Evolutionary conservation across 179 eudicot species (phyloP), one percentile per base, ranked within the genome.

Genomic region (Gypsophila paniculata): DNA sequence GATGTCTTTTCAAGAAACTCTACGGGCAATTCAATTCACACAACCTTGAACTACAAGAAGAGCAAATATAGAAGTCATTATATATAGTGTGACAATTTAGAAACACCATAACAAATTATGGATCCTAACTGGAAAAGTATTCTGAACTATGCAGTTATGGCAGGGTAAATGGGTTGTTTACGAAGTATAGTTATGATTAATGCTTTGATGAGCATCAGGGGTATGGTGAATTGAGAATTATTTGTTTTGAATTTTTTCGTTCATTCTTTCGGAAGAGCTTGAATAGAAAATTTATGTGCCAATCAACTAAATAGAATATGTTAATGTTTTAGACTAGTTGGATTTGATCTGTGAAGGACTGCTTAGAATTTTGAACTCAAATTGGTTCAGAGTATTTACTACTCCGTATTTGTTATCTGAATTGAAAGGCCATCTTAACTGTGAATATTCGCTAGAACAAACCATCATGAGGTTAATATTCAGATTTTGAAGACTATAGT

Each of bases 401-500:
- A 23, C 26, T 29, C 34, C 34, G 34, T 29, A 29, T 29, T 1
- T 59, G 29, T 25, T 12, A 9, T 60, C 25, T 34, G 26, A 15
- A 23, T 6, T 26, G 38, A 60, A 25, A 25, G 64, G 63, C 19
- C 22, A 18, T 54, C 55, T 54, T 18, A 54, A 12, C 8, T 54
- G n/a, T 54, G 23, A 54, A 54, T 23, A 54, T 54, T 21, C 60
- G 18, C 12, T 19, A 9, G 48, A 32, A 61, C 42, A 34, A 15
- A 34, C 23, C 8, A 49, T 21, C 69, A 39, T 3, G 57, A 48
- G 18, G 38, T 48, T 46, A 46, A 26, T 2, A 17, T 29, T 48
- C 23, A 67, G 38, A 67, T n/a, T 68, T 51, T 26, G 71, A 68
- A 39, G 59, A 39, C 42, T 23, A 51, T 8, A 68, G 36, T 65